Evolutionary conservation across 371 early-diverging fungal species (phyloP), one percentile per base, ranked within the genome.

Genomic region (Mortierella sp.): DNA sequence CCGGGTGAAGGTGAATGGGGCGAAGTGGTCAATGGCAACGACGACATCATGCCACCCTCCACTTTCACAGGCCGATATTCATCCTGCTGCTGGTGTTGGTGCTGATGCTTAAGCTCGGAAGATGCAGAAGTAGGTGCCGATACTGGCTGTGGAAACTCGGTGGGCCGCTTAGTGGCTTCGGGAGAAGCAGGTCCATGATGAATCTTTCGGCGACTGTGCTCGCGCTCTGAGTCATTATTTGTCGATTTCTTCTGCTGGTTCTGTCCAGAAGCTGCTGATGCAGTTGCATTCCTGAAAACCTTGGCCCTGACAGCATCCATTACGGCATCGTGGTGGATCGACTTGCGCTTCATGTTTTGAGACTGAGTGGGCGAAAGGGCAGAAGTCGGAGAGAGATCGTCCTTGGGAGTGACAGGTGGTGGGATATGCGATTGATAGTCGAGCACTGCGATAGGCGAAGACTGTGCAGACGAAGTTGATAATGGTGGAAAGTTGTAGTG

Each of bases 221-320:
- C 77, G 19, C 77, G 71, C n/a, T 77, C 78, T 0, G 64, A 46
- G 28, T 67, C 80, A 24, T 34, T 28, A 16, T 64, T 69, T 34
- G 59, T 28, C 28, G 55, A 71, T 61, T 76, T 85, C 34, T 76
- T 76, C 16, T 85, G 86, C 40, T 71, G 79, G 26, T 75, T 61
- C 9, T 85, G 85, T 19, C 82, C 82, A 40, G 79, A 59, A 14
- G 59, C 76, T 10, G 79, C 79, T 44, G 64, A 64, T 24, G 64
- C 64, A 34, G 64, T 19, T 37, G 64, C 64, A 21, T 86, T 86
- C 34, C 86, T 48, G 61, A 86, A 64, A 0, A 82, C 86, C 51
- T 86, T 86, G 34, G 86, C 86, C 14, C 86, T 74, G n/a, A 86
- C 86, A 10, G 86, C 86, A 69, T 86, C 86, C 86, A 86, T 86